Base-by-base conservation (phyloP, 2,329 filamentous ascomycete species). In the Xylariaceae sp. region DNA sequence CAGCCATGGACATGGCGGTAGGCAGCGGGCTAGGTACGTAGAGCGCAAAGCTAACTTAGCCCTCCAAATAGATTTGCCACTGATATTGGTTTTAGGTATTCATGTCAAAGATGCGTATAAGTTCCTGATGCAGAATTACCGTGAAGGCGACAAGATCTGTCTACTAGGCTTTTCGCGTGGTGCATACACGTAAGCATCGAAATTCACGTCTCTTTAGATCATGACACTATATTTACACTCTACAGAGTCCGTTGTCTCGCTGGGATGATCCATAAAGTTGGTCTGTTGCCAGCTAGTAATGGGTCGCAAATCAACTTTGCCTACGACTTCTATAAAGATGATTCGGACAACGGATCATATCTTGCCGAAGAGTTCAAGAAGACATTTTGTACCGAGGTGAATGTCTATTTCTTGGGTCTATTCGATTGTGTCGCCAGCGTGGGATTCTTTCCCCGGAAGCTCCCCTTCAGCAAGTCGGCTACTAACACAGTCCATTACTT, bases 341-440 rank as follows among this genome's bases (percentile, higher is more conserved):
- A 50, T 29, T 55, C 55, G 6, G 40, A 52, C 0, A 58, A 58
- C 35, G 52, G 55, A 42, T 27, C 33, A 24, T 48, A 55, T 20
- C 48, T 58, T 4, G 52, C 55, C 15, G 32, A 24, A 10, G 47
- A 55, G 20, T 58, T 58, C 43, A 55, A 58, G 40, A 55, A 49
- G 2, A 58, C 55, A 11, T 58, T 58, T 35, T 58, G 55, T 20
- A 58, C 55, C 18, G 47, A 58, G 2, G 55, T 58, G 8, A 32
- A 26, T 16, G 55, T 58, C 18, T 58, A 58, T 40, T 58, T 58
- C 33, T 10, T 58, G 2, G 55, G 55, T 5, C 27, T 58, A 3
- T 58, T 55, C 39, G 55, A 58, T 18, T 58, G 52, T 20, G 55
- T 58, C 6, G 55, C 55, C 13, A 58, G 52, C 24, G 55, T 58